Evolutionary conservation across 2,329 filamentous ascomycete species (phyloP), one percentile per base, ranked within the genome.

Genomic region (Trichophyton mentagrophytes): DNA sequence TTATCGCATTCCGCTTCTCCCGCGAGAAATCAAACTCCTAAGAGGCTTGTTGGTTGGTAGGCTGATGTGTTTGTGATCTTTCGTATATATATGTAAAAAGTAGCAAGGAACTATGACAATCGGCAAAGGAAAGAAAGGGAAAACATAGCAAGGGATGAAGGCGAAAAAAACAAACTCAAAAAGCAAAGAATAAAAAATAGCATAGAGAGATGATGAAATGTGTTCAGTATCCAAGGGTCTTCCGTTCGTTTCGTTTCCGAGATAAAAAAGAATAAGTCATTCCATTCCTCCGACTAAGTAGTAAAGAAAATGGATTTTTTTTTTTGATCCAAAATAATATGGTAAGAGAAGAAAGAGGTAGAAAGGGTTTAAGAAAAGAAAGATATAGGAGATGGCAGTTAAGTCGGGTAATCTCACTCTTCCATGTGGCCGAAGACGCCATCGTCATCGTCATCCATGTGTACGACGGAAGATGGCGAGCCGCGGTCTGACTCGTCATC

Each of bases 401-500:
- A 3, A 22, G 15, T 20, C 25, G 33, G 40, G 76, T 73, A 80
- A 30, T 13, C 8, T 51, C 46, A 93, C 74, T 95, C 90, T 76
- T 99, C 93, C 92, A 97, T 97, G 67, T 85, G 84, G 61, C 91
- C 91, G 78, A 99, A 99, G 68, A 97, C 88, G 70, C 91, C 91
- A 66, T 96, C 91, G 66, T 97, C 92, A 64, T 95, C 90, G 67
- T 96, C 91, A 67, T 95, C 89, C 72, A 85, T 87, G 64, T 87
- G 82, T 60, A 83, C 81, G 56, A 46, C 40, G 2, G 56, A 58
- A 57, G 79, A 82, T 15, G 51, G 51, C 60, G 65, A 63, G 13
- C 64, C 66, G 25, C 77, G 79, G 67, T 79, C 79, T 68, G 85
- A 84, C 62, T 85, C 82, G 63, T 88, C 85, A 66, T 86, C 84